These are phyloP conservation scores for Suillus sp. DNA, from an alignment of 768 basidiomycete genomes.

Conservation along the genomic window DNA sequence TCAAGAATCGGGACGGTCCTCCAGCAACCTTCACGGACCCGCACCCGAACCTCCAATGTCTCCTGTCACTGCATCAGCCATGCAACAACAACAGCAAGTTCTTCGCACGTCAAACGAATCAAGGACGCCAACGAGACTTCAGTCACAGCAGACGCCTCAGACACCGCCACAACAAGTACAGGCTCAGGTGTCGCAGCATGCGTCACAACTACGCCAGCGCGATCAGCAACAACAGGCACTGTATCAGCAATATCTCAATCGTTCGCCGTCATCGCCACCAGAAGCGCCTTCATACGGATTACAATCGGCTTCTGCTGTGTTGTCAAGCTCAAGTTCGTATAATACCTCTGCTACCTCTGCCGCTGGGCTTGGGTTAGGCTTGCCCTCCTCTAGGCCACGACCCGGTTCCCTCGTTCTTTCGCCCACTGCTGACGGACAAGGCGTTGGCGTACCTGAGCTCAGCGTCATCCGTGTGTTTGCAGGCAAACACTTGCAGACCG, in stretches of 20 bases:
- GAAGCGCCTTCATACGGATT: constrained; percentile 76
- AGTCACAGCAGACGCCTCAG: constrained; percentile 30
- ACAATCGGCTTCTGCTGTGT: constrained; percentile 71
- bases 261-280: constrained; percentile 78
- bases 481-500: constrained; percentile 85
- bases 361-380: constrained; percentile 49
- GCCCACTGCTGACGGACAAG: constrained; percentile 60
- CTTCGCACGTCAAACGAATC: constrained; percentile 24
- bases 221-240: constrained; percentile 88
- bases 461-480: constrained; percentile 97
- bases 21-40: constrained; percentile 39
- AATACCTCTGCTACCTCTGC: constrained; percentile 39
- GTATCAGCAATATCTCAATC: constrained; percentile 88
- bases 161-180: constrained; percentile 31
- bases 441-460: constrained; percentile 71
- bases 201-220: constrained; percentile 73
- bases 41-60: constrained; percentile 41
- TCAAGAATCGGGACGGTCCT: constrained; percentile 64
- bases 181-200: constrained; percentile 58
- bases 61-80: constrained; percentile 52
- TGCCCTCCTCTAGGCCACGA: constrained; percentile 58
- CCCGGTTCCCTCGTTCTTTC: constrained; percentile 80
- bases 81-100: constrained; percentile 59
- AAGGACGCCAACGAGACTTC: constrained; percentile 23
- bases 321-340: constrained; percentile 46